Percentiles rank a stretch among this genome's conserved stretches.
Evolutionary conservation across 305 asterid genomes (phyloP).

Genomic region (Andrographis paniculata): DNA sequence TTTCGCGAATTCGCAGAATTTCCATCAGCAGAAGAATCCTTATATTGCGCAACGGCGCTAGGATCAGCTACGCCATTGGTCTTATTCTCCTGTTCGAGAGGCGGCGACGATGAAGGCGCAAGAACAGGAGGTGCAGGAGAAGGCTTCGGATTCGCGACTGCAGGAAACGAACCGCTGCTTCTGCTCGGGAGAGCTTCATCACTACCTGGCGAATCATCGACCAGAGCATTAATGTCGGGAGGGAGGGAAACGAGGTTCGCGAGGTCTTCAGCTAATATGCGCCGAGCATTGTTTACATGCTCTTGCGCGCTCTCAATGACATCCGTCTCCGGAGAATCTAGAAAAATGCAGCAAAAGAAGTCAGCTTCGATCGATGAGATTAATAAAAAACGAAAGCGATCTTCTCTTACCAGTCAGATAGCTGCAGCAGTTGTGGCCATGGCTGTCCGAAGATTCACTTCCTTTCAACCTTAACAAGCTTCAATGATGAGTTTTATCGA

Average conservation of each 20-base stretch:
- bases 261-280: conserved; percentile 46
- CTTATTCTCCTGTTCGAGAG: conserved; percentile 18
- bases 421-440: conserved; percentile 16
- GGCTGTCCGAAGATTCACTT: conserved; percentile 13
- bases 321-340: conserved; percentile 42
- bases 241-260: conserved; percentile 53
- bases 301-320: conserved; percentile 19
- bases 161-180: conserved; percentile 87
- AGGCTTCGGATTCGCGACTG: conserved; percentile 30
- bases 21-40: conserved; percentile 17
- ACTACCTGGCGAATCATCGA: conserved; percentile 23
- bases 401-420: conserved; percentile 30
- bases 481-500: conserved; percentile 4
- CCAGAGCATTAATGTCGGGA: conserved; percentile 15
- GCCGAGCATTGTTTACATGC: conserved; percentile 37
- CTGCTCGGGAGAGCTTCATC: conserved; percentile 40
- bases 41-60: conserved; percentile 20
- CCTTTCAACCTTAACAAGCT: conserved; percentile 27
- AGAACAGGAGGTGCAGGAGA: conserved; percentile 24
- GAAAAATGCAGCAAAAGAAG: conserved; percentile 20
- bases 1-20: conserved; percentile 29
- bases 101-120: conserved; percentile 19
- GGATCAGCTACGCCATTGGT: conserved; percentile 18
- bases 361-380: no score
- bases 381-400: no score